phyloP scores from a whole-genome alignment of 371 early-diverging fungal genomes.

The Syncephalastrum racemosum region DNA sequence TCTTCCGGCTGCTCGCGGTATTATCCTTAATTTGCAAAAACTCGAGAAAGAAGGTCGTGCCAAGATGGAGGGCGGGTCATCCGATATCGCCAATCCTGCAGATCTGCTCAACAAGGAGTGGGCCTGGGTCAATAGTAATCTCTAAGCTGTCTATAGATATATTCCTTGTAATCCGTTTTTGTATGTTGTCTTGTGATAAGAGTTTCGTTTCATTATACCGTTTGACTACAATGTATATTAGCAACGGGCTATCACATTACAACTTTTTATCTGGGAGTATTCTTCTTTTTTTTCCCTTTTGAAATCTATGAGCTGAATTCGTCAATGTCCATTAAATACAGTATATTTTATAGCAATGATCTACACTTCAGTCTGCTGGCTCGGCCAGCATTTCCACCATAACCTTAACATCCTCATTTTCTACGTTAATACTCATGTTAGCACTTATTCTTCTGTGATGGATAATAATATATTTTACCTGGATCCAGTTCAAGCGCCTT shows the following conservation, averaged over 20 bases:
- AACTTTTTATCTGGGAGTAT: too few species aligned
- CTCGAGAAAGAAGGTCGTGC: slow-evolving; percentile 61
- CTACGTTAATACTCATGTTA: not conserved
- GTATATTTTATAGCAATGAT: too few species aligned
- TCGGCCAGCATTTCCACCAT: slow-evolving; percentile 15
- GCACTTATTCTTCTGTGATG: not conserved
- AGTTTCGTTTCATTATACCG: too few species aligned
- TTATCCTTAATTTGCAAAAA: slow-evolving; percentile 70
- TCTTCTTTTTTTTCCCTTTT: too few species aligned
- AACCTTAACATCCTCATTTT: slow-evolving; percentile 10
- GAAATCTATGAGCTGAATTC: too few species aligned
- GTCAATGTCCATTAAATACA: too few species aligned
- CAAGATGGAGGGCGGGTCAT: slow-evolving; percentile 7
- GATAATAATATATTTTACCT: slow-evolving; percentile 14
- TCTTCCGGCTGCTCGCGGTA: slow-evolving; percentile 65
- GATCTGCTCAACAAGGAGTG: slow-evolving; percentile 14
- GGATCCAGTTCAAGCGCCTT: slow-evolving; percentile 31
- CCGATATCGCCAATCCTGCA: not conserved
- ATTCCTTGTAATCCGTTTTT: not conserved
- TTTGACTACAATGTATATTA: too few species aligned
- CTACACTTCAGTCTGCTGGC: too few species aligned
- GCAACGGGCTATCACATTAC: too few species aligned
- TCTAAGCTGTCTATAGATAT: not conserved
- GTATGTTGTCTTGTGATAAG: not conserved
- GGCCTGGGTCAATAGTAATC: slow-evolving; percentile 14